phyloP scores from a whole-genome alignment of 192 early-diverging fungal species.

The Mortierella hygrophila region DNA sequence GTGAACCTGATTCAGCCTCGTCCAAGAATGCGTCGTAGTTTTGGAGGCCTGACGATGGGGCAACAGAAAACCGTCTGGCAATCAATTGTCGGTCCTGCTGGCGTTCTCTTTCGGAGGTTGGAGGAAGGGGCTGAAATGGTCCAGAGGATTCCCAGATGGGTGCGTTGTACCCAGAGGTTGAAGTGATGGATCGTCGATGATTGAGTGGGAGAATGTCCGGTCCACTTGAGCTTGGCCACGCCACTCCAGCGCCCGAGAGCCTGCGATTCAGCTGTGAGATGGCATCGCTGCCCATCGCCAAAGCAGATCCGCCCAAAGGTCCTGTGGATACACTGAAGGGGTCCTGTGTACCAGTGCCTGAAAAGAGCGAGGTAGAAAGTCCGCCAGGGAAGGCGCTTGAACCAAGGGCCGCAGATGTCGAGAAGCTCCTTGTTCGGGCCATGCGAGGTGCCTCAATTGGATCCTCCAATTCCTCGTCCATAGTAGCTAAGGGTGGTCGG shows the following conservation, averaged over 20 bases:
- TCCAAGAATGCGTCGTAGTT: conserved; percentile 30
- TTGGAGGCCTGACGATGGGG: conserved; percentile 32
- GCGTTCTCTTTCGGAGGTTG: conserved; percentile 20
- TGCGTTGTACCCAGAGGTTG: conserved; percentile 12
- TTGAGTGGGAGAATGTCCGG: neutral
- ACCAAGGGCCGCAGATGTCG: conserved; percentile 39
- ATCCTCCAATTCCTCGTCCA: conserved; percentile 53
- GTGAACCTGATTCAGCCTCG: conserved; percentile 15
- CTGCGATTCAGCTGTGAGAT: conserved; percentile 8
- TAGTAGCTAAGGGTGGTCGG: conserved; percentile 35
- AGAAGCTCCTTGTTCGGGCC: conserved; percentile 38
- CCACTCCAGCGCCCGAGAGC: conserved; percentile 19
- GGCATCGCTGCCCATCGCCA: neutral
- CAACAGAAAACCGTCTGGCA: conserved; percentile 33
- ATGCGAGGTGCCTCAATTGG: conserved; percentile 22
- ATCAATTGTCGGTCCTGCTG: conserved; percentile 20
- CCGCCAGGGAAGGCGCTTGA: conserved; percentile 9
- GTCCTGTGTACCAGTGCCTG: conserved; percentile 6
- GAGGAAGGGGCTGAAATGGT: conserved; percentile 19
- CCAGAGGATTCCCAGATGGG: conserved; percentile 43
- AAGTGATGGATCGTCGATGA: conserved; percentile 45
- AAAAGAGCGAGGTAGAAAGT: conserved; percentile 15
- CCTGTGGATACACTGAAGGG: conserved; percentile 3
- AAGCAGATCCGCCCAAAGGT: conserved; percentile 1
- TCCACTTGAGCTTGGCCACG: conserved; percentile 19